Percentiles rank a stretch among this genome's conserved stretches.
These are phyloP conservation scores for Saprolegnia parasitica DNA, from an alignment of 352 stramenopile species.

Conservation along the genomic window DNA sequence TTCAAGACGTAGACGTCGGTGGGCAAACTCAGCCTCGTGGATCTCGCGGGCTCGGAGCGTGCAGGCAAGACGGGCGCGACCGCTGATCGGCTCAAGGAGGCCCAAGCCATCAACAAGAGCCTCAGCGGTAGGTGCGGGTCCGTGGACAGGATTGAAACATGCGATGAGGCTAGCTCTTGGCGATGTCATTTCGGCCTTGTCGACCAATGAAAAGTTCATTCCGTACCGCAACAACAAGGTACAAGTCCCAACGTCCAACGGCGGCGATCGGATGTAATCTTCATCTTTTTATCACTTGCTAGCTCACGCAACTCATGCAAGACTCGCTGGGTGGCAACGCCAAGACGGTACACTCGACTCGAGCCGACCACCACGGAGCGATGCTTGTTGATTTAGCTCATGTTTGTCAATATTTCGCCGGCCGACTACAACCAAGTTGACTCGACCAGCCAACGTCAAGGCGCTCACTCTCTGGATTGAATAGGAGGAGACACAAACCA, in stretches of 20 bases:
- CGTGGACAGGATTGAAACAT: too few relatives aligned
- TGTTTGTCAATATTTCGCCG: constrained; percentile 88
- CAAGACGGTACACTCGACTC: constrained; percentile 73
- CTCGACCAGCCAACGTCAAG: background rate
- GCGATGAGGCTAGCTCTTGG: constrained; percentile 83
- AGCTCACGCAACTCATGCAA: constrained; percentile 91
- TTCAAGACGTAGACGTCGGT: constrained; percentile 50
- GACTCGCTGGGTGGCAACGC: constrained; percentile 91
- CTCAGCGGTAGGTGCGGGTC: constrained; percentile 69
- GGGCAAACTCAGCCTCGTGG: constrained; percentile 83
- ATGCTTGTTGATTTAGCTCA: constrained; percentile 43
- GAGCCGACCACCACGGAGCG: too few relatives aligned
- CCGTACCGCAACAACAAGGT: constrained; percentile 91
- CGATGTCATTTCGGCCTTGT: constrained; percentile 90
- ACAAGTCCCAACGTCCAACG: too few relatives aligned
- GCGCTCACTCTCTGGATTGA: too few relatives aligned
- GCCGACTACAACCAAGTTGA: constrained; percentile 84
- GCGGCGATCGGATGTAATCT: too few relatives aligned
- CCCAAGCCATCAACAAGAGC: constrained; percentile 88
- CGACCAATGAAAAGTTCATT: constrained; percentile 90
- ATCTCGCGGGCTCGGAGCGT: constrained; percentile 84
- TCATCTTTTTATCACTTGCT: background rate
- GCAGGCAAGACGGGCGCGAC: constrained; percentile 83
- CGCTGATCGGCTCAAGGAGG: constrained; percentile 79
- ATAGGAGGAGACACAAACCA: constrained; percentile 80